A percentile compares a stretch with the other conserved stretches of the same genome.
phyloP scores from a whole-genome alignment of 192 early-diverging fungal species.

The Coemansia brasiliensis region DNA sequence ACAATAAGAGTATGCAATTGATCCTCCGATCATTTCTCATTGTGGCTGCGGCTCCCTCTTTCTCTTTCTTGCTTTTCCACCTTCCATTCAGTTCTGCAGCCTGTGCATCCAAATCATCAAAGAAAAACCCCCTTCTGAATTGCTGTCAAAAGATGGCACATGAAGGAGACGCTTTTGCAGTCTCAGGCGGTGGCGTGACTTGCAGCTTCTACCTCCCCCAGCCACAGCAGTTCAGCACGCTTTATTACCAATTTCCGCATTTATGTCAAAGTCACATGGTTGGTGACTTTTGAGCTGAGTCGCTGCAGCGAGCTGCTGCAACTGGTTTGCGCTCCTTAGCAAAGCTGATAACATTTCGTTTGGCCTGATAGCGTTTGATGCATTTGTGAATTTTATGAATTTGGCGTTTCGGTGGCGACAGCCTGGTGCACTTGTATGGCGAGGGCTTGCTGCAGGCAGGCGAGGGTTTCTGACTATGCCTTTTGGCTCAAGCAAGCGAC shows the following conservation, averaged over 20 bases:
- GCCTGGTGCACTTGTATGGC: too few relatives aligned
- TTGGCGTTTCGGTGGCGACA: too few relatives aligned
- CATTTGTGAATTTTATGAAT: too few relatives aligned
- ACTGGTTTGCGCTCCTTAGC: too few relatives aligned
- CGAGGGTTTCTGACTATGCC: conserved; percentile 26
- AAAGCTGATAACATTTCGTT: too few relatives aligned
- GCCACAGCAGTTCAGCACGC: neutral
- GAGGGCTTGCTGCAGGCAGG: neutral
- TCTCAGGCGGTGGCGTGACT: conserved; percentile 8
- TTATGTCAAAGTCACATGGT: neutral
- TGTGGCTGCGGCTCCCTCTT: conserved; percentile 9
- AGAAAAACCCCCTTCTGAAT: neutral
- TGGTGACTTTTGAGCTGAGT: neutral
- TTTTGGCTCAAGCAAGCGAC: neutral
- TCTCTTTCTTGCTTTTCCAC: neutral
- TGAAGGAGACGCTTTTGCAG: neutral
- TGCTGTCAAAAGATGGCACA: too few relatives aligned
- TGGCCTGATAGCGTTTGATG: too few relatives aligned
- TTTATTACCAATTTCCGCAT: too few relatives aligned
- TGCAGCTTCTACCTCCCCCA: neutral
- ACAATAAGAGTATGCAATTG: conserved; percentile 14
- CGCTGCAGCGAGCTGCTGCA: too few relatives aligned
- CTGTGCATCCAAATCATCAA: neutral
- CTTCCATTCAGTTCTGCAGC: neutral
- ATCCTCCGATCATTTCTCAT: conserved; percentile 19